These are phyloP conservation scores for Saturnispora dispora DNA, from an alignment of 805 yeast species.

Conservation along the genomic window DNA sequence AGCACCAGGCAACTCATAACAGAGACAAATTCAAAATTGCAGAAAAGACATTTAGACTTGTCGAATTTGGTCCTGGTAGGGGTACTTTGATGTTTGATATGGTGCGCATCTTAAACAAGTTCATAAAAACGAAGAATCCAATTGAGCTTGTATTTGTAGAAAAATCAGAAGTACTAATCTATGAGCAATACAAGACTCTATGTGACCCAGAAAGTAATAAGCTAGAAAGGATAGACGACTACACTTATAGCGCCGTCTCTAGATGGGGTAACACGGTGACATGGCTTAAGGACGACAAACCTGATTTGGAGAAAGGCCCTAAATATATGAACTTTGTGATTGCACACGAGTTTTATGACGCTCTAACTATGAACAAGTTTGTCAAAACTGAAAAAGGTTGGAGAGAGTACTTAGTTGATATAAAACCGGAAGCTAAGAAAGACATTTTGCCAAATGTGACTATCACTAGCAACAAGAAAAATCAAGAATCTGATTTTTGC, in stretches of 20 bases:
- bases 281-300: slow-evolving; percentile 51
- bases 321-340: slow-evolving; percentile 48
- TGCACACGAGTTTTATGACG: slow-evolving; percentile 86
- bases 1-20: slow-evolving; percentile 29
- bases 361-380: slow-evolving; percentile 69
- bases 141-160: slow-evolving; percentile 54
- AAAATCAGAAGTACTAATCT: slow-evolving; percentile 56
- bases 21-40: slow-evolving; percentile 18
- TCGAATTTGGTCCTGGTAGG: slow-evolving; percentile 81
- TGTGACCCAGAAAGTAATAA: slow-evolving; percentile 28
- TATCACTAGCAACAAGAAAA: slow-evolving; percentile 11
- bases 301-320: slow-evolving; percentile 30
- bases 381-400: slow-evolving; percentile 57
- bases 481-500: slow-evolving; percentile 34
- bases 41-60: slow-evolving; percentile 35
- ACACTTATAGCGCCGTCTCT: slow-evolving; percentile 31
- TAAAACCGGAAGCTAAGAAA: slow-evolving; percentile 16
- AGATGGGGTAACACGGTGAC: slow-evolving; percentile 43
- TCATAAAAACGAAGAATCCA: slow-evolving; percentile 26
- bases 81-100: slow-evolving; percentile 72
- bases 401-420: slow-evolving; percentile 71
- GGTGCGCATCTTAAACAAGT: slow-evolving; percentile 37
- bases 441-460: slow-evolving; percentile 17
- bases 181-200: slow-evolving; percentile 43
- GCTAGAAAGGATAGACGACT: slow-evolving; percentile 26